Percentiles rank a stretch among this genome's conserved stretches.
These are phyloP conservation scores for Xerocomellus chrysenteron DNA, from an alignment of 768 basidiomycete genomes.

Conservation along the genomic window DNA sequence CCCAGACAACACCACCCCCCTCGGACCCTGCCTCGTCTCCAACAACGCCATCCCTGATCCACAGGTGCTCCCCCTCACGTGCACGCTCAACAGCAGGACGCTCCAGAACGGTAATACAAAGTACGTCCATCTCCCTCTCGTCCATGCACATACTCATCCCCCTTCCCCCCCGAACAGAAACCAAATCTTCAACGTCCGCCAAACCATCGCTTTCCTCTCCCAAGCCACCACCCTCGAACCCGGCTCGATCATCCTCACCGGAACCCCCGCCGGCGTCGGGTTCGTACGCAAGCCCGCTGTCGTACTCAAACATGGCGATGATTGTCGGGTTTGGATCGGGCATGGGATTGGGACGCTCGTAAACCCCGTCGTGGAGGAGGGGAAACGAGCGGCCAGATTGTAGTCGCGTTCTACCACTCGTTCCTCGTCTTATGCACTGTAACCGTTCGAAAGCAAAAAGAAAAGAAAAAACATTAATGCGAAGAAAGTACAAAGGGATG, in stretches of 20 bases:
- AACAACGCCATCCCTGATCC: conserved; percentile 63
- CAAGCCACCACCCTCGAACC: conserved; percentile 82
- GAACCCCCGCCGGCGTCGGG: conserved; percentile 81
- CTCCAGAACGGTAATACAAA: conserved; percentile 79
- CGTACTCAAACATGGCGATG: conserved; percentile 73
- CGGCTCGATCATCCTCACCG: conserved; percentile 81
- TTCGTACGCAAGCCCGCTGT: conserved; percentile 70
- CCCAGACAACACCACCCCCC: conserved; percentile 48
- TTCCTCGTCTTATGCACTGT: not conserved
- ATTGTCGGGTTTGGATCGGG: conserved; percentile 65
- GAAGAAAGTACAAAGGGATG: not conserved
- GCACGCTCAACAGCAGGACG: conserved; percentile 61
- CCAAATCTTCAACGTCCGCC: conserved; percentile 77
- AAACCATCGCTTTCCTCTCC: conserved; percentile 78
- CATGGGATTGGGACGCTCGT: conserved; percentile 76
- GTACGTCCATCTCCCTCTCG: conserved; percentile 33
- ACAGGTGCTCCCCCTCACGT: conserved; percentile 60
- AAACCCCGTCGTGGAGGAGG: conserved; percentile 77
- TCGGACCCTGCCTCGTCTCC: conserved; percentile 81
- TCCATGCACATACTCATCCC: not conserved
- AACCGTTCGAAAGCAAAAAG: not conserved
- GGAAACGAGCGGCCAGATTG: conserved; percentile 39
- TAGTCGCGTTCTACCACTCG: conserved; percentile 21
- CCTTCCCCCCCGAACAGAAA: conserved; percentile 46
- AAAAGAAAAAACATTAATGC: too few relatives aligned